These are phyloP conservation scores for Candida neerlandica DNA, from an alignment of 1,139 yeast genomes.

Conservation along the genomic window DNA sequence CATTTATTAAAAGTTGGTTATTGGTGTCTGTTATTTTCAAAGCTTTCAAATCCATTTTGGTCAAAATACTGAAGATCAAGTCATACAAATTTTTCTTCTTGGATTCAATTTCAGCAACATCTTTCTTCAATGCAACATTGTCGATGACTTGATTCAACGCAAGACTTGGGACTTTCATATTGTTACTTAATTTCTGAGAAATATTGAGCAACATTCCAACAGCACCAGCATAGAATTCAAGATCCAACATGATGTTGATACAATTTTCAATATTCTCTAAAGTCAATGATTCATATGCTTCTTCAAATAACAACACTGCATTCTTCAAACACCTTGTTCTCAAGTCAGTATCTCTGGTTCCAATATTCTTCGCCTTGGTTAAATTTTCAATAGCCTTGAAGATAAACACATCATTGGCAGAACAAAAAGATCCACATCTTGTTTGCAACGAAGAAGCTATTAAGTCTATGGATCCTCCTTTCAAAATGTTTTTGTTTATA, in stretches of 20 bases:
- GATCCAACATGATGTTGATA: slow-evolving; percentile 71
- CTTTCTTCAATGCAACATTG: slow-evolving; percentile 14
- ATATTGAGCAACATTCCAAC: slow-evolving; percentile 79
- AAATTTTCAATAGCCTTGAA: slow-evolving; percentile 93
- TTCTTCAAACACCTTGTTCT: slow-evolving; percentile 70
- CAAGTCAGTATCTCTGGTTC: slow-evolving; percentile 68
- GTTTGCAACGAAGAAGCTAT: slow-evolving; percentile 88
- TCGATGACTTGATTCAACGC: slow-evolving; percentile 13
- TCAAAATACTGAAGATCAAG: slow-evolving; percentile 71
- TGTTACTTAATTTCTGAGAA: slow-evolving; percentile 64
- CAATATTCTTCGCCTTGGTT: slow-evolving; percentile 81
- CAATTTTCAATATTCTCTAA: slow-evolving; percentile 83
- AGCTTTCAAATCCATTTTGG: slow-evolving; percentile 70
- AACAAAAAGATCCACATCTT: slow-evolving; percentile 93
- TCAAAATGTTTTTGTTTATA: slow-evolving; percentile 81
- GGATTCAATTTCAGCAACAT: slow-evolving; percentile 18
- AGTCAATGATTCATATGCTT: slow-evolving; percentile 76
- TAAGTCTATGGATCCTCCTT: slow-evolving; percentile 92
- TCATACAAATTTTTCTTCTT: slow-evolving; percentile 64
- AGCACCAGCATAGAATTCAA: slow-evolving; percentile 83
- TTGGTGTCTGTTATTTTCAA: slow-evolving; percentile 50
- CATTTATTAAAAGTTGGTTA: slow-evolving; percentile 50
- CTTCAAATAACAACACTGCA: slow-evolving; percentile 76
- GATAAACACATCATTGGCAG: slow-evolving; percentile 88
- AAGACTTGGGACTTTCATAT: slow-evolving; percentile 14